Evolutionary conservation across 1,284 basidiomycete genomes (phyloP).

Genomic region (Leccinum subrobustum): DNA sequence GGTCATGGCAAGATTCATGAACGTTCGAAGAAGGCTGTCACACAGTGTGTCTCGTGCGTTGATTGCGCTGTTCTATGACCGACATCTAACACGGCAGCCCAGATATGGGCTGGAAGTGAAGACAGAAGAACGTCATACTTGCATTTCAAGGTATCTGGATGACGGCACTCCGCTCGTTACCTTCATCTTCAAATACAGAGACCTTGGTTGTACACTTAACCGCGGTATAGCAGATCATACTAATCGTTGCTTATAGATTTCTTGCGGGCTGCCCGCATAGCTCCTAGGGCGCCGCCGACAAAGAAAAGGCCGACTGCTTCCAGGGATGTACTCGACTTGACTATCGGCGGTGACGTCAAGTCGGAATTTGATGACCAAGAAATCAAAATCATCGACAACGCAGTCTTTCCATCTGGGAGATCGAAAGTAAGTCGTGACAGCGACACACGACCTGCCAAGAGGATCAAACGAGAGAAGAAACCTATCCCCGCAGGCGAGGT

Average conservation of each 20-base stretch:
- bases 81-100: background rate
- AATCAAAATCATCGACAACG: conserved; percentile 8
- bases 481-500: conserved; percentile 18
- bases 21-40: conserved; percentile 37
- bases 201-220: conserved; percentile 20
- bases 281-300: conserved; percentile 13
- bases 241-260: conserved; percentile 19
- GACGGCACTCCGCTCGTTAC: conserved; percentile 20
- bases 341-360: conserved; percentile 11
- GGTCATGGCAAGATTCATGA: conserved; percentile 35
- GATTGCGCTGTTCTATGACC: background rate
- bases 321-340: conserved; percentile 27
- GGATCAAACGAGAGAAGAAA: conserved; percentile 25
- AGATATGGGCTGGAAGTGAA: conserved; percentile 26
- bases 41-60: conserved; percentile 37
- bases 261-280: conserved; percentile 4
- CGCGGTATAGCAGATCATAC: background rate
- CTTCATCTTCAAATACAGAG: conserved; percentile 33
- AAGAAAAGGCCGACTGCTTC: background rate
- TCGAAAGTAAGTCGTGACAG: background rate
- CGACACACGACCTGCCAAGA: conserved; percentile 21
- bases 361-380: conserved; percentile 4
- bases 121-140: background rate
- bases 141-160: conserved; percentile 12
- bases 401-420: conserved; percentile 6